These are phyloP conservation scores for Trichoderma semiorbis DNA, from an alignment of 2,329 filamentous ascomycete genomes.

Conservation along the genomic window DNA sequence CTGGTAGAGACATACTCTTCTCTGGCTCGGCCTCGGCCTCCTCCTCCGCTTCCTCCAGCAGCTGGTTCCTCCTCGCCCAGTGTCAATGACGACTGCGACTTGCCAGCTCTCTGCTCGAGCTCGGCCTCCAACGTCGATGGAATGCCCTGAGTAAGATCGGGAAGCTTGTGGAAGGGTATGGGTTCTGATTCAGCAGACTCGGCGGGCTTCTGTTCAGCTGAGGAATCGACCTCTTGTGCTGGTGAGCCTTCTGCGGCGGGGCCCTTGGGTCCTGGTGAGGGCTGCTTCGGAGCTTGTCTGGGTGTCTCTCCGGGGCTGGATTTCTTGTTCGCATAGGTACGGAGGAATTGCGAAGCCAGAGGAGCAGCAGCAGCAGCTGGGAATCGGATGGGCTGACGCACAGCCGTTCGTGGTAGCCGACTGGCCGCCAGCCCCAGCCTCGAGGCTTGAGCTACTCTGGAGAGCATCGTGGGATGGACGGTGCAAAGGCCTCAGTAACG, in stretches of 20 bases:
- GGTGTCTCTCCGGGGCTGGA: conserved; percentile 22
- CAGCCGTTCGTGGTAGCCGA: conserved; percentile 28
- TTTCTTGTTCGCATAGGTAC: conserved; percentile 29
- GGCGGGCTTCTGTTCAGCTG: conserved; percentile 25
- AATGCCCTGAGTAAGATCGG: conserved; percentile 90
- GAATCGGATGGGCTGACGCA: conserved; percentile 26
- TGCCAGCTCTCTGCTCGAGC: conserved; percentile 45
- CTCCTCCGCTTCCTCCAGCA: conserved; percentile 25
- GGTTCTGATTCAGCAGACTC: conserved; percentile 36
- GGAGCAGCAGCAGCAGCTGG: conserved; percentile 21
- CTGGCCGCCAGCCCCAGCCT: conserved; percentile 33
- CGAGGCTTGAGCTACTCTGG: conserved; percentile 33
- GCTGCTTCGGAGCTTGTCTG: background rate
- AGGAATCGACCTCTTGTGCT: conserved; percentile 16
- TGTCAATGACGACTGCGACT: conserved; percentile 31
- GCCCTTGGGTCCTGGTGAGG: conserved; percentile 7
- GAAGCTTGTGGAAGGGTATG: conserved; percentile 65
- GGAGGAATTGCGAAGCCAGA: conserved; percentile 28
- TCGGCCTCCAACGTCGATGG: conserved; percentile 86
- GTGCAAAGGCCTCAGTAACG: background rate
- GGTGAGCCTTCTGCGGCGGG: conserved; percentile 6
- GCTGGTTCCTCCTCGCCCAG: conserved; percentile 36
- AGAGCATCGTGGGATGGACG: conserved; percentile 36
- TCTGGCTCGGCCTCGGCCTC: conserved; percentile 40
- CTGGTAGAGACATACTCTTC: conserved; percentile 87